A percentile compares a stretch with the other conserved stretches of the same genome.
Conservation (phyloP, 148 eudicot species). For the Tetragonia tetragonoides region DNA sequence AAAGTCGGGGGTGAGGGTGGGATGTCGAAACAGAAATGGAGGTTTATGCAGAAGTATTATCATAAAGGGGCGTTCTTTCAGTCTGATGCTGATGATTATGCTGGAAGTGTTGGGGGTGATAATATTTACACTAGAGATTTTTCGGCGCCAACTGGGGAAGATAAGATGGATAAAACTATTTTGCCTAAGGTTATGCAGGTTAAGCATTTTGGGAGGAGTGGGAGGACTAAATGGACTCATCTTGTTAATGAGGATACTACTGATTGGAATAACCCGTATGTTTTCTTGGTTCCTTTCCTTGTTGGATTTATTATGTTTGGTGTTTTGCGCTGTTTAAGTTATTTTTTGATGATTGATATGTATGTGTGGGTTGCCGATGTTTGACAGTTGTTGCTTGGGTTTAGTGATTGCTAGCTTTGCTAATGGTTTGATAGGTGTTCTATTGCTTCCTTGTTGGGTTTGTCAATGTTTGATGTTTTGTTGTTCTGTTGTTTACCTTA, state of each 20-base stretch:
- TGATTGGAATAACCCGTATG: slow-evolving; percentile 87
- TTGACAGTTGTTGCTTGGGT: too few relatives aligned
- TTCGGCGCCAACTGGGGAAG: slow-evolving; percentile 91
- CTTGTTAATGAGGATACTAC: slow-evolving; percentile 91
- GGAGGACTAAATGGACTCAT: slow-evolving; percentile 96
- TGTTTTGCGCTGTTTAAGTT: neutral
- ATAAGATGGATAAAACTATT: slow-evolving; percentile 80
- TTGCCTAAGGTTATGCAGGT: slow-evolving; percentile 96
- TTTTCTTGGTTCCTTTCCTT: neutral
- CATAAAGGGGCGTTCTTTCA: slow-evolving; percentile 97
- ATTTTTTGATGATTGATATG: neutral
- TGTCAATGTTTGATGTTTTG: too few relatives aligned
- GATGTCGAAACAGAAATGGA: slow-evolving; percentile 70
- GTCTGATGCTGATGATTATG: slow-evolving; percentile 60
- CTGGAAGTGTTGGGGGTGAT: slow-evolving; percentile 57
- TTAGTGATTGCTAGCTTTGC: too few relatives aligned
- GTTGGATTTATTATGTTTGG: neutral
- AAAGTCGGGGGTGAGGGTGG: slow-evolving; percentile 25
- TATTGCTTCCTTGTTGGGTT: too few relatives aligned
- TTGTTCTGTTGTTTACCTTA: too few relatives aligned
- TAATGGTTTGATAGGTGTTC: too few relatives aligned
- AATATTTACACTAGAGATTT: slow-evolving; percentile 61
- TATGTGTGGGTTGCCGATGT: neutral
- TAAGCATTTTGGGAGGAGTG: slow-evolving; percentile 94
- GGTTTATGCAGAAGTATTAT: slow-evolving; percentile 96